phyloP scores from a whole-genome alignment of 805 yeast genomes.

The Yamadazyma philogaea region DNA sequence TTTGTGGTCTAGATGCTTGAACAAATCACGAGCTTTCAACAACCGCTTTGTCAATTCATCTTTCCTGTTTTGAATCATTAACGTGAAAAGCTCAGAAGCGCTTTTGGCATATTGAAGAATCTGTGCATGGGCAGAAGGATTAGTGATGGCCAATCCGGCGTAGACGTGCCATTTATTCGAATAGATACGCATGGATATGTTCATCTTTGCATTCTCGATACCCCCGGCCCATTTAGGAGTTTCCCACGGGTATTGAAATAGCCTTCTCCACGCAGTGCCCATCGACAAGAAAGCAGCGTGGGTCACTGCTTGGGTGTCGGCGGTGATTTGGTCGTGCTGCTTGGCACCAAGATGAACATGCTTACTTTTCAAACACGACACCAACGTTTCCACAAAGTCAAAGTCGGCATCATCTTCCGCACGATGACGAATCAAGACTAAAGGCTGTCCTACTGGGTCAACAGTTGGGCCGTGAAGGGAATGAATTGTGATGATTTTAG shows the following conservation, averaged over 20 bases:
- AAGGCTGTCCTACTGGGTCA: constrained; percentile 85
- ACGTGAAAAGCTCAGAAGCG: constrained; percentile 74
- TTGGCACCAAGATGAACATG: constrained; percentile 74
- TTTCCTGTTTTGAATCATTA: constrained; percentile 70
- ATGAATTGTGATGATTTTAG: constrained; percentile 81
- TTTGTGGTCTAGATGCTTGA: constrained; percentile 60
- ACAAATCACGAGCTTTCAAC: constrained; percentile 69
- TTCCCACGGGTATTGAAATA: constrained; percentile 89
- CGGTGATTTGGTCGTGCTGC: constrained; percentile 92
- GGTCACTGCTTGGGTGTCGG: constrained; percentile 97
- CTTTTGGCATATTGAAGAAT: constrained; percentile 86
- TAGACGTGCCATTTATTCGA: constrained; percentile 98
- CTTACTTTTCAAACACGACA: constrained; percentile 75
- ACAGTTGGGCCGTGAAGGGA: constrained; percentile 95
- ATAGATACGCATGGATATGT: constrained; percentile 84
- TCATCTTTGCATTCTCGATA: constrained; percentile 91
- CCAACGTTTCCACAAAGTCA: constrained; percentile 58
- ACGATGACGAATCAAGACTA: constrained; percentile 79
- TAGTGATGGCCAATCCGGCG: constrained; percentile 94
- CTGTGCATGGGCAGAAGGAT: constrained; percentile 91
- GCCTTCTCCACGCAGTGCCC: constrained; percentile 94
- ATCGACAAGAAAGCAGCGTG: constrained; percentile 95
- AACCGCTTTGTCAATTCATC: constrained; percentile 60
- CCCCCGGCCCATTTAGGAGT: constrained; percentile 87
- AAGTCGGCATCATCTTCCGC: constrained; percentile 49